phyloP scores from a whole-genome alignment of 2,329 filamentous ascomycete species.

The Fusarium austroafricanum region DNA sequence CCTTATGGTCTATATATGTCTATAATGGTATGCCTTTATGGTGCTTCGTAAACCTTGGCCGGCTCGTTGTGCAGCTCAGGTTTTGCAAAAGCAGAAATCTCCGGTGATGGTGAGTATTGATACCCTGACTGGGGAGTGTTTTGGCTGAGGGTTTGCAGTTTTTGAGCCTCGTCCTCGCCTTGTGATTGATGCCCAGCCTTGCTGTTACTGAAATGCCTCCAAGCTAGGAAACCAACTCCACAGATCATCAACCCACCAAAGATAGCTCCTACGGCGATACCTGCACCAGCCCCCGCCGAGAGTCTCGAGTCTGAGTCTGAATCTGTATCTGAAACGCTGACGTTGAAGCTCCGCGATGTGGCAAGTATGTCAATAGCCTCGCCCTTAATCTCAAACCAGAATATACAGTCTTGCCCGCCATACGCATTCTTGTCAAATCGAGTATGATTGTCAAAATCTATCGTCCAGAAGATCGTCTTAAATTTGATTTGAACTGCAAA shows the following conservation, averaged over 20 bases:
- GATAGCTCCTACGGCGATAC: constrained; percentile 11
- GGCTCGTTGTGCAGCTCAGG: constrained; percentile 2
- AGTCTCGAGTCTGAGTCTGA: too few species aligned
- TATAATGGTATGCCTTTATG: neutral
- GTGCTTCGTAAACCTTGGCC: constrained; percentile 5
- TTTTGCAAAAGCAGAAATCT: neutral
- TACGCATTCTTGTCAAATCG: neutral
- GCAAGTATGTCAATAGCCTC: too few species aligned
- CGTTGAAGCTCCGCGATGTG: constrained; percentile 8
- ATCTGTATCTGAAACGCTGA: neutral
- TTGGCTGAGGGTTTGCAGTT: neutral
- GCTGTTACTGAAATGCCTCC: constrained; percentile 3
- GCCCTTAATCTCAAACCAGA: constrained; percentile 8
- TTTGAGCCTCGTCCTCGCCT: neutral
- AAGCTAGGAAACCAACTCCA: constrained; percentile 5
- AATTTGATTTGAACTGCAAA: constrained; percentile 3
- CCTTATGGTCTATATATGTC: too few species aligned
- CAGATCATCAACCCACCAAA: neutral
- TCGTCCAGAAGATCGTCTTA: constrained; percentile 8
- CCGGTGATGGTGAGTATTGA: neutral
- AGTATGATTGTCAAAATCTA: neutral
- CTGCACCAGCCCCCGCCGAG: neutral
- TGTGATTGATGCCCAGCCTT: neutral
- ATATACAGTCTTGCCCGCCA: neutral
- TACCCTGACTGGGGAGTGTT: neutral